Percentiles rank a stretch among this genome's conserved stretches.
phyloP scores from a whole-genome alignment of 1,284 basidiomycete genomes.

The Apiotrichum montevideense region DNA sequence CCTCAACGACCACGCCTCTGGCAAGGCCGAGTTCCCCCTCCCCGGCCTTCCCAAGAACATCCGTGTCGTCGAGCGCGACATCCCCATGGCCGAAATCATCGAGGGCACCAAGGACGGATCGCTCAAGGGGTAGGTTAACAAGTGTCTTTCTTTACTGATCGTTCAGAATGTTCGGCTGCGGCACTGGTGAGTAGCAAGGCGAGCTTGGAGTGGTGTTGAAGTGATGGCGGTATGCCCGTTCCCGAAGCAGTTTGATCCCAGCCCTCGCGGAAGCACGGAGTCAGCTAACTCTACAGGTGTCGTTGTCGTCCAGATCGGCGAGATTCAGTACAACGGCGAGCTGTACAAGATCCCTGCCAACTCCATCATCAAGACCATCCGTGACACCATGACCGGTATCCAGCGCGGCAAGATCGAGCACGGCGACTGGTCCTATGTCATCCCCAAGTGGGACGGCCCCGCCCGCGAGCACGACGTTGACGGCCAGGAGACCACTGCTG shows the following conservation, averaged over 20 bases:
- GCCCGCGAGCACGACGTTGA: conserved; percentile 16
- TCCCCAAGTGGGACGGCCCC: conserved; percentile 32
- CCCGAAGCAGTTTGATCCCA: too few species aligned
- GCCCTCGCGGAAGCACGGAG: too few species aligned
- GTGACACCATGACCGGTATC: conserved; percentile 38
- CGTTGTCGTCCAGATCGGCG: conserved; percentile 33
- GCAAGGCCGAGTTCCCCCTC: conserved; percentile 30
- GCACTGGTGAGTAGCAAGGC: conserved; percentile 11
- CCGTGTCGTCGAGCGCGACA: conserved; percentile 42
- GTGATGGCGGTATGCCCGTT: too few species aligned
- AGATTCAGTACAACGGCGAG: conserved; percentile 31
- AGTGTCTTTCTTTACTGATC: neutral
- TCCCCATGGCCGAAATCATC: conserved; percentile 40
- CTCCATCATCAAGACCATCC: conserved; percentile 33
- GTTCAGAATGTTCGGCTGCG: conserved; percentile 12
- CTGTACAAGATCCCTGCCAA: conserved; percentile 32
- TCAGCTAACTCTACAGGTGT: conserved; percentile 19
- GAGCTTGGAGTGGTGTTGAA: too few species aligned
- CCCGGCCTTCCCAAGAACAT: conserved; percentile 37
- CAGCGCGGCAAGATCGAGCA: conserved; percentile 36
- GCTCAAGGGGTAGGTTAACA: conserved; percentile 31
- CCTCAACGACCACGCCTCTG: conserved; percentile 31
- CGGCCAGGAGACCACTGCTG: conserved; percentile 13
- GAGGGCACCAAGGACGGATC: conserved; percentile 30
- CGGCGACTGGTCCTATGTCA: conserved; percentile 34